Evolutionary conservation across 2,329 filamentous ascomycete genomes (phyloP).

Genomic region (Mycosphaerelloides madeirae): DNA sequence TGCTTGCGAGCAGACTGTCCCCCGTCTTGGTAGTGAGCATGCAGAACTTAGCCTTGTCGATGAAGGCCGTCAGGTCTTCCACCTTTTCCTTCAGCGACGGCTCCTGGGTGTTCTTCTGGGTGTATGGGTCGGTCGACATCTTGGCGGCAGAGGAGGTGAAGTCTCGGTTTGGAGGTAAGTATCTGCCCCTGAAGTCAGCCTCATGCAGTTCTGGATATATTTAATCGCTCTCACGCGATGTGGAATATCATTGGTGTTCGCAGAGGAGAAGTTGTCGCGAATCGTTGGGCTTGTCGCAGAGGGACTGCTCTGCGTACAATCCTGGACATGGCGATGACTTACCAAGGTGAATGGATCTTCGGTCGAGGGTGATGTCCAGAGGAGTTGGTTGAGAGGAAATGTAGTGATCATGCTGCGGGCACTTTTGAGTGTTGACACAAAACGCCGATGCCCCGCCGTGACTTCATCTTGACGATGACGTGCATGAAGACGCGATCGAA

Average conservation of each 20-base stretch:
- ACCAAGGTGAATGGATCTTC: too few relatives aligned
- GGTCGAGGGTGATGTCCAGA: too few relatives aligned
- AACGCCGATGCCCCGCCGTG: too few relatives aligned
- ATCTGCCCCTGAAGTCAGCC: not conserved
- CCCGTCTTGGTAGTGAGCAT: slow-evolving; percentile 79
- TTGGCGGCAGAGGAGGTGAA: slow-evolving; percentile 17
- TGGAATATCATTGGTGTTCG: not conserved
- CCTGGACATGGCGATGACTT: too few relatives aligned
- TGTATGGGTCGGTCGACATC: slow-evolving; percentile 69
- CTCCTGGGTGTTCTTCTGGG: slow-evolving; percentile 69
- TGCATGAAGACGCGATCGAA: too few relatives aligned
- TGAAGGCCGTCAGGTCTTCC: slow-evolving; percentile 66
- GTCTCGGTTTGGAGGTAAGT: not conserved
- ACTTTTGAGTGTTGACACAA: too few relatives aligned
- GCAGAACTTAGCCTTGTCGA: slow-evolving; percentile 71
- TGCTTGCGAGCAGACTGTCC: slow-evolving; percentile 65
- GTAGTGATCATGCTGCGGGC: too few relatives aligned
- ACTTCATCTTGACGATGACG: too few relatives aligned
- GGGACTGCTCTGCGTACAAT: too few relatives aligned
- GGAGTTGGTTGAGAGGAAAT: too few relatives aligned
- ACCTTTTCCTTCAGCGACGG: slow-evolving; percentile 68
- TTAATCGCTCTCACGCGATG: not conserved
- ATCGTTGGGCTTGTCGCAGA: too few relatives aligned
- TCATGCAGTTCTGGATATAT: not conserved
- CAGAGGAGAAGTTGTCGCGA: too few relatives aligned